A percentile compares a stretch with the other conserved stretches of the same genome.
phyloP scores from a whole-genome alignment of 208 protist species.

The Phytomonas sp. region DNA sequence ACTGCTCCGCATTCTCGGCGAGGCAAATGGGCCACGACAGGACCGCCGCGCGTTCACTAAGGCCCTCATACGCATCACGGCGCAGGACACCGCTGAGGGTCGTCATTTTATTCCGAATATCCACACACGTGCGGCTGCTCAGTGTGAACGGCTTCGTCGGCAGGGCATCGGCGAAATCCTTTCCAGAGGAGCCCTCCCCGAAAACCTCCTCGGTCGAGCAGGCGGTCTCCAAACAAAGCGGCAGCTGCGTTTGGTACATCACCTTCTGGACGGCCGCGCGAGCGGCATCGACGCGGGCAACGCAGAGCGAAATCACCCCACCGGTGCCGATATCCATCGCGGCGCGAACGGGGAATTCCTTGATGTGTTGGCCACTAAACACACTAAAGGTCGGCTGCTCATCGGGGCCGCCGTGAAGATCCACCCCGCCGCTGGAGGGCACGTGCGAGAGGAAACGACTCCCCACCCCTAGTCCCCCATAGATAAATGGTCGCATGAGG shows the following conservation, averaged over 20 bases:
- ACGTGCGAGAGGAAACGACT: background rate
- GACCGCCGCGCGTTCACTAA: slow-evolving; percentile 66
- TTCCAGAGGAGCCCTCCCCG: background rate
- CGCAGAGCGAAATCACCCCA: slow-evolving; percentile 51
- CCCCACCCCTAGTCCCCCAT: background rate
- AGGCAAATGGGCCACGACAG: slow-evolving; percentile 69
- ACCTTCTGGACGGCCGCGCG: slow-evolving; percentile 35
- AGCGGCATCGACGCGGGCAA: slow-evolving; percentile 69
- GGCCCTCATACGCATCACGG: slow-evolving; percentile 44
- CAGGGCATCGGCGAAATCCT: background rate
- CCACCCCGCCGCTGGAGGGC: background rate
- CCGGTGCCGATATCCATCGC: slow-evolving; percentile 84
- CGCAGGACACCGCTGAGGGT: slow-evolving; percentile 55
- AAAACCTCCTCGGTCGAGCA: background rate
- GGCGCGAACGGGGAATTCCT: slow-evolving; percentile 71
- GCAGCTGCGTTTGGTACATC: slow-evolving; percentile 78
- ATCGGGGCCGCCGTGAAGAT: background rate
- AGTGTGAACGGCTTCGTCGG: slow-evolving; percentile 26
- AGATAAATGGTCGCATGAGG: background rate
- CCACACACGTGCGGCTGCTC: slow-evolving; percentile 41
- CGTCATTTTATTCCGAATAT: slow-evolving; percentile 66
- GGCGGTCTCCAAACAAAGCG: slow-evolving; percentile 40
- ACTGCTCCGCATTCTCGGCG: slow-evolving; percentile 31
- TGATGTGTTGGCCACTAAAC: slow-evolving; percentile 28
- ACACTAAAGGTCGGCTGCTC: background rate